phyloP scores from a whole-genome alignment of 1,284 basidiomycete species.

The Macrocybe sp. region DNA sequence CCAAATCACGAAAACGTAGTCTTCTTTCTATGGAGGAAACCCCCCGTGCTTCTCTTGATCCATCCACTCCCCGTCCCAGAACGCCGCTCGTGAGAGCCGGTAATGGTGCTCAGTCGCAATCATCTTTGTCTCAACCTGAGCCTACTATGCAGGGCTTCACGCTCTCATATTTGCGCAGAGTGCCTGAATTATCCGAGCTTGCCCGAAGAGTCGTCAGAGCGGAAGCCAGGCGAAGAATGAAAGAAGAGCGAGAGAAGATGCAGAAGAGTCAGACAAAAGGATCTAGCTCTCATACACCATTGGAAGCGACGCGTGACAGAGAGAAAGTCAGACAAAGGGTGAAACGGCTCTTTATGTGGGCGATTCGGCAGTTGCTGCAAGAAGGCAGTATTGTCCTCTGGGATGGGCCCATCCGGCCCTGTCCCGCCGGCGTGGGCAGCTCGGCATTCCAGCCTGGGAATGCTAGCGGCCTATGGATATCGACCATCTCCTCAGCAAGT shows the following conservation, averaged over 20 bases:
- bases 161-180: slow-evolving; percentile 66
- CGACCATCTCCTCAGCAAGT: slow-evolving; percentile 22
- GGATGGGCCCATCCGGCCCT: slow-evolving; percentile 46
- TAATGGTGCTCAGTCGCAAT: neutral
- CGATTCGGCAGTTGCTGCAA: slow-evolving; percentile 53
- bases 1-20: slow-evolving; percentile 15
- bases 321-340: slow-evolving; percentile 36
- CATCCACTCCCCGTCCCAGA: slow-evolving; percentile 18
- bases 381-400: slow-evolving; percentile 67
- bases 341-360: slow-evolving; percentile 60
- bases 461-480: slow-evolving; percentile 38
- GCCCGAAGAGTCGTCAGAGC: slow-evolving; percentile 57
- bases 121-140: slow-evolving; percentile 2
- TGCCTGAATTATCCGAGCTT: slow-evolving; percentile 61
- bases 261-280: slow-evolving; percentile 17
- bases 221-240: slow-evolving; percentile 45
- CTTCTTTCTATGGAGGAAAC: slow-evolving; percentile 14
- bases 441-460: slow-evolving; percentile 6
- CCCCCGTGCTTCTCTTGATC: slow-evolving; percentile 19
- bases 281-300: slow-evolving; percentile 5
- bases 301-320: slow-evolving; percentile 12
- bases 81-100: slow-evolving; percentile 13
- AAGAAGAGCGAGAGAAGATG: slow-evolving; percentile 37
- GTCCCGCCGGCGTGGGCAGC: slow-evolving; percentile 7
- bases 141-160: slow-evolving; percentile 48